Conservation (phyloP, 1,284 basidiomycete genomes). For the Hemileia vastatrix region DNA sequence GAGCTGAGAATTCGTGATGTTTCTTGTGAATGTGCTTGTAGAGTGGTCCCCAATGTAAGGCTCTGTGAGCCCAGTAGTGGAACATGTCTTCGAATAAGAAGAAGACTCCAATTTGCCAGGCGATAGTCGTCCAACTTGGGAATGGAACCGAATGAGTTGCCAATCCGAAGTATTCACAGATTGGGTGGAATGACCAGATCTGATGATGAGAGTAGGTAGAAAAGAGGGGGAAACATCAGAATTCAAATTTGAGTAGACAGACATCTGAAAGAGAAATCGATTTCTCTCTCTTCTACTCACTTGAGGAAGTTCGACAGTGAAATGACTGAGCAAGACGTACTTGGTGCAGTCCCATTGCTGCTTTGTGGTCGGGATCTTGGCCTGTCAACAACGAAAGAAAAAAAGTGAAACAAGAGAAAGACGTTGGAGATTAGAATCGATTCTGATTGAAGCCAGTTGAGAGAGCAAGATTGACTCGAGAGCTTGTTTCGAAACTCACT, state of each 20-base stretch:
- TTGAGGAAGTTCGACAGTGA: conserved; percentile 84
- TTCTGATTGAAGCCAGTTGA: not conserved
- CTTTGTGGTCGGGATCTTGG: conserved; percentile 63
- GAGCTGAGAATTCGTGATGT: conserved; percentile 93
- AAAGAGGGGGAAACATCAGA: not conserved
- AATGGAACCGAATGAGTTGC: conserved; percentile 86
- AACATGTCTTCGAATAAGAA: conserved; percentile 94
- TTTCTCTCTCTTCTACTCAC: conserved; percentile 54
- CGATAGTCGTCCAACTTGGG: conserved; percentile 54
- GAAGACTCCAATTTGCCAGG: conserved; percentile 75
- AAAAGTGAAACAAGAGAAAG: not conserved
- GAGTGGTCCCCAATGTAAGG: conserved; percentile 74
- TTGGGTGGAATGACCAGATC: conserved; percentile 89
- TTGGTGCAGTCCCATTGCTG: conserved; percentile 97
- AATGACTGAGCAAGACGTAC: conserved; percentile 85
- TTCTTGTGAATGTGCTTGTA: conserved; percentile 98
- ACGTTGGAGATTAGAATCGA: not conserved
- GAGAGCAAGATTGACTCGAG: not conserved
- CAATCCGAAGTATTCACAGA: conserved; percentile 83
- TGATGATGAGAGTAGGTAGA: conserved; percentile 41
- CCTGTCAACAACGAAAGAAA: conserved; percentile 35
- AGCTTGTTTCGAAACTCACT: conserved; percentile 20
- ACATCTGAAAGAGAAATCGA: not conserved
- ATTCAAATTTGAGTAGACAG: not conserved
- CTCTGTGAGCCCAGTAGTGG: conserved; percentile 70